phyloP scores from a whole-genome alignment of 768 basidiomycete genomes.

The Lenzites betulinus region DNA sequence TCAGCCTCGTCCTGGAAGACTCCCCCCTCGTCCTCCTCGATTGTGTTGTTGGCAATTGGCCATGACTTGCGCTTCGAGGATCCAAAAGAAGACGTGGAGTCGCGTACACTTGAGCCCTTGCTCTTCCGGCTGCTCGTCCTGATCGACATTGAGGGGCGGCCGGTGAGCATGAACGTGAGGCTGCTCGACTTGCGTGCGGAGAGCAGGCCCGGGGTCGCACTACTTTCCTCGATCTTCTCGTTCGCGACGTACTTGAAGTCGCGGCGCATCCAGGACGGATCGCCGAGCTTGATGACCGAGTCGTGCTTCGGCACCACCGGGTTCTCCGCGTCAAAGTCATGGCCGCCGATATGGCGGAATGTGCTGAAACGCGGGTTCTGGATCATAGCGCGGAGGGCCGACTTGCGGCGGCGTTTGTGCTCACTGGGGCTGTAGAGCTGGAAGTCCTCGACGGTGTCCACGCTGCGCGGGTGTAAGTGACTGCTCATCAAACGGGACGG shows the following conservation, averaged over 20 bases:
- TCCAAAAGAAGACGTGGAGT: conserved; percentile 16
- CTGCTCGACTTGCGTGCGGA: conserved; percentile 16
- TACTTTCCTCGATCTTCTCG: neutral
- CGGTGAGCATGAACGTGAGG: conserved; percentile 9
- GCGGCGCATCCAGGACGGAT: conserved; percentile 23
- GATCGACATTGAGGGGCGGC: neutral
- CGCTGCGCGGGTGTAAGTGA: conserved; percentile 38
- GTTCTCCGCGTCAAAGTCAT: conserved; percentile 19
- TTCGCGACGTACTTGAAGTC: neutral
- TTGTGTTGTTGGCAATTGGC: neutral
- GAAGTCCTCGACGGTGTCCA: conserved; percentile 59
- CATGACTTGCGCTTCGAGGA: conserved; percentile 17
- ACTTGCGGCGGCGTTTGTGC: conserved; percentile 34
- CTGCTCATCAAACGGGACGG: neutral
- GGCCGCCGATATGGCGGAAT: conserved; percentile 43
- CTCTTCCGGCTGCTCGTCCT: conserved; percentile 9
- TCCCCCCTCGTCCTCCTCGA: neutral
- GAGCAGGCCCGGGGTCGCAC: conserved; percentile 1
- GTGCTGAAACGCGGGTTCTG: conserved; percentile 55
- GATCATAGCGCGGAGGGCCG: conserved; percentile 48
- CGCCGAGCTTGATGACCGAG: conserved; percentile 17
- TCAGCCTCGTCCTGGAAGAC: conserved; percentile 1
- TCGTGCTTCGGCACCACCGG: conserved; percentile 13
- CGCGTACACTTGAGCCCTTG: conserved; percentile 11
- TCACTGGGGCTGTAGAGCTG: conserved; percentile 39